Base-by-base conservation (phyloP, 805 yeast genomes). In the Pichia gijzeniarum region DNA sequence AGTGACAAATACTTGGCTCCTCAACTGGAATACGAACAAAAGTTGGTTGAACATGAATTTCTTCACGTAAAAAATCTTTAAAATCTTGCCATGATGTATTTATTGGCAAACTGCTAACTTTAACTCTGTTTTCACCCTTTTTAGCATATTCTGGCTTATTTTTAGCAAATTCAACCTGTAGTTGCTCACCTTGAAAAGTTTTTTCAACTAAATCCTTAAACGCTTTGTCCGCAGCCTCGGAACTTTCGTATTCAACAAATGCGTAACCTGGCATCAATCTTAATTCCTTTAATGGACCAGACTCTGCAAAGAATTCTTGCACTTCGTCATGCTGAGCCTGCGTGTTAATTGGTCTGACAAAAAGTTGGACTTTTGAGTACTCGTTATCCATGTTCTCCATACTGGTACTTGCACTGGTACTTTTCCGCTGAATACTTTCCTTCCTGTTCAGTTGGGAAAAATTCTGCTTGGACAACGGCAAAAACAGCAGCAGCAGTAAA, bases 1-100 rank as follows among this genome's bases (percentile, higher is more conserved):
- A 69, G 47, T 71, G 71, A 55, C 81, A 79, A 61, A 65, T 58
- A 16, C 62, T 57, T 39, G 67, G 67, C 62, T 69, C 63, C 65
- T 64, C 64, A 60, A 72, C 60, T 60, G 74, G 67, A 65, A 73
- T 64, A 71, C 72, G 70, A 58, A 74, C 64, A 69, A 82, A 84
- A 30, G 82, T 77, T 47, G 88, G 85, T 48, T 79, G 76, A 52
- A 74, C 64, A 51, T 75, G 70, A 46, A 77, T 79, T 66, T 79
- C 83, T 50, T 84, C 89, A 63, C 95, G 77, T 53, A 88, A 89
- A 62, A 86, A 80, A 70, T 91, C 98, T 72, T 89, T 85, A 61
- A 85, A 75, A 59, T 84, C 91, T 73, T 85, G 93, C 95, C 95
- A 85, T 42, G 87, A 80, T 47, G 85, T 74, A 51, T 81, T 80